A percentile compares a stretch with the other conserved stretches of the same genome.
Conservation (phyloP, 805 yeast species). For the Kodamaea laetipori region DNA sequence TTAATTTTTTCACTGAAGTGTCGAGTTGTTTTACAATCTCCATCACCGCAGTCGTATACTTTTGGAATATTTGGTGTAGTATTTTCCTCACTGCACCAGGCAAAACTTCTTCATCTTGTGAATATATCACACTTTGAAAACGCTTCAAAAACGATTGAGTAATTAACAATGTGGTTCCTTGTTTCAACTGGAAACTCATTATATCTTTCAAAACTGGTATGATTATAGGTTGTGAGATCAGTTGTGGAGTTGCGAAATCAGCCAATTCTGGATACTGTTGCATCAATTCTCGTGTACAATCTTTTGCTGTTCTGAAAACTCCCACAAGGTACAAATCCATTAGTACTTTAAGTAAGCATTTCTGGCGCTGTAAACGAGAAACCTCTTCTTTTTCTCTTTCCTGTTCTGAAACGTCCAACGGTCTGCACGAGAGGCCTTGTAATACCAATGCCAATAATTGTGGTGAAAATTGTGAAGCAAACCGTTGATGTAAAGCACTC, state of each 20-base stretch:
- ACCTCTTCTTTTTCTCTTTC: slow-evolving; percentile 16
- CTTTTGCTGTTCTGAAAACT: slow-evolving; percentile 49
- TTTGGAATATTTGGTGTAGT: slow-evolving; percentile 33
- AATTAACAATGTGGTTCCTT: slow-evolving; percentile 36
- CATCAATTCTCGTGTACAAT: slow-evolving; percentile 17
- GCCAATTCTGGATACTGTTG: slow-evolving; percentile 1
- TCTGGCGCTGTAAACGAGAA: slow-evolving; percentile 44
- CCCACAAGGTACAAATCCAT: slow-evolving; percentile 63
- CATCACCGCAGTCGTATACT: slow-evolving; percentile 46
- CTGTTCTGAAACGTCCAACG: neutral
- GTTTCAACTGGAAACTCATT: slow-evolving; percentile 28
- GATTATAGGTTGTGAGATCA: slow-evolving; percentile 36
- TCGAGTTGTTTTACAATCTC: slow-evolving; percentile 37
- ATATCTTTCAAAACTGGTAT: slow-evolving; percentile 42
- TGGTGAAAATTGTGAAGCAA: slow-evolving; percentile 55
- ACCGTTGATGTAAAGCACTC: slow-evolving; percentile 77
- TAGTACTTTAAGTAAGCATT: slow-evolving; percentile 50
- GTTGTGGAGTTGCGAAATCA: slow-evolving; percentile 9
- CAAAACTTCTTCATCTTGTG: slow-evolving; percentile 21
- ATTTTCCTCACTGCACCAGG: slow-evolving; percentile 24
- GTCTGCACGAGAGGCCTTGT: slow-evolving; percentile 38
- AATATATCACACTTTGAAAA: slow-evolving; percentile 37
- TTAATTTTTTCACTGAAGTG: slow-evolving; percentile 34
- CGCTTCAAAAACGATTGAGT: slow-evolving; percentile 54
- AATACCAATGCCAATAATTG: slow-evolving; percentile 32